A percentile compares a stretch with the other conserved stretches of the same genome.
phyloP scores from a whole-genome alignment of 768 basidiomycete species.

The Hericium rajendrae region DNA sequence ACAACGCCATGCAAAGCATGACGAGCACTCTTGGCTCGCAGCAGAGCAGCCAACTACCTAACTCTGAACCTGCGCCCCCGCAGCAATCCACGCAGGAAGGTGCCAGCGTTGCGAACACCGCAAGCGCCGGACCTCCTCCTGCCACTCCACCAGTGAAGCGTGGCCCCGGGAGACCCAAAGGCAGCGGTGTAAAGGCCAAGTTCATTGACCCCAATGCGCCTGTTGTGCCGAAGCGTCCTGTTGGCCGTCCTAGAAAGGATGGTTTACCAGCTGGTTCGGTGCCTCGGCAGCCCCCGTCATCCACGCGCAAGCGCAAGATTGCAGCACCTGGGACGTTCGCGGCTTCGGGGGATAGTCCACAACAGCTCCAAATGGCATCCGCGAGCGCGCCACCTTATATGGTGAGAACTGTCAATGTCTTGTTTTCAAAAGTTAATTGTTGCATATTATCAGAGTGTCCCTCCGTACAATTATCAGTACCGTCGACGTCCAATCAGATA shows the following conservation, averaged over 20 bases:
- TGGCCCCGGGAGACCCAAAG: slow-evolving; percentile 68
- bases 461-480: slow-evolving; percentile 2
- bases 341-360: background rate
- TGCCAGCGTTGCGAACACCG: background rate
- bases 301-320: slow-evolving; percentile 11
- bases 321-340: slow-evolving; percentile 24
- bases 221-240: slow-evolving; percentile 64
- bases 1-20: background rate
- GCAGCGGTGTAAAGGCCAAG: slow-evolving; percentile 60
- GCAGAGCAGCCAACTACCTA: background rate
- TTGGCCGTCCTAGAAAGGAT: slow-evolving; percentile 74
- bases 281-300: slow-evolving; percentile 25
- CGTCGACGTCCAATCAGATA: background rate
- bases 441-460: background rate
- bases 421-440: background rate
- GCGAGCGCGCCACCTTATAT: slow-evolving; percentile 7
- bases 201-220: slow-evolving; percentile 25
- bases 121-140: background rate
- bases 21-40: slow-evolving; percentile 6
- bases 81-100: background rate
- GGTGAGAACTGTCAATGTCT: background rate
- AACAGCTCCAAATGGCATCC: background rate
- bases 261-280: slow-evolving; percentile 73
- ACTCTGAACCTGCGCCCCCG: background rate
- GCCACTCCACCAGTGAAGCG: slow-evolving; percentile 39